Evolutionary conservation across 139 green algal species (phyloP).

Genomic region (Chlorella sorokiniana): DNA sequence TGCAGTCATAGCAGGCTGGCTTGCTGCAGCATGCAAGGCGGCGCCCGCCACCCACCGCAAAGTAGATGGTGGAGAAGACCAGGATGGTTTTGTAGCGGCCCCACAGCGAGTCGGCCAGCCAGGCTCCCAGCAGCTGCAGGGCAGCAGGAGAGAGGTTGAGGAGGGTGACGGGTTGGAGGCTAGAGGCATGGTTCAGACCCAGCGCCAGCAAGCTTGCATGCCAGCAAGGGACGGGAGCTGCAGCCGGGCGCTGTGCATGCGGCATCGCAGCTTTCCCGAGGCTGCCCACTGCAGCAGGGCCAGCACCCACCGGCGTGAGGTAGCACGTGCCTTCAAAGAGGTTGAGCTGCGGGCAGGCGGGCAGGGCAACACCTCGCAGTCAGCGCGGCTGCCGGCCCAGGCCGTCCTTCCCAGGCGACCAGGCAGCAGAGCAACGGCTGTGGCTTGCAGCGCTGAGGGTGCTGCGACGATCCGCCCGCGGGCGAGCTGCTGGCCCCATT

Average conservation of each 20-base stretch:
- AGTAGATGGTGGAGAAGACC: constrained; percentile 92
- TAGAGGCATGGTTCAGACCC: too few relatives aligned
- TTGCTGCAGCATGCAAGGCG: neutral
- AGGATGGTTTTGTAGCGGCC: constrained; percentile 97
- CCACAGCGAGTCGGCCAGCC: constrained; percentile 87
- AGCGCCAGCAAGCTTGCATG: neutral
- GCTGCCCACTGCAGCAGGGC: neutral
- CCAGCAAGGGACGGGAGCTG: too few relatives aligned
- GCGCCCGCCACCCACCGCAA: constrained; percentile 53
- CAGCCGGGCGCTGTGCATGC: too few relatives aligned
- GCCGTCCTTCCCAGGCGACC: too few relatives aligned
- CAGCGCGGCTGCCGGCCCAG: too few relatives aligned
- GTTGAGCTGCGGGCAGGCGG: constrained; percentile 66
- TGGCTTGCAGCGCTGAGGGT: neutral
- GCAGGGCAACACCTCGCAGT: too few relatives aligned
- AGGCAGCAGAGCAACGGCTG: neutral
- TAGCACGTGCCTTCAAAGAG: constrained; percentile 95
- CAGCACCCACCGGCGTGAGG: constrained; percentile 71
- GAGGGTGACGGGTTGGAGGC: too few relatives aligned
- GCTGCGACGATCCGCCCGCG: too few relatives aligned
- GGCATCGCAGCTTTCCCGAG: too few relatives aligned
- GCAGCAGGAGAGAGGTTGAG: neutral
- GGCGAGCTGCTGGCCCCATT: too few relatives aligned
- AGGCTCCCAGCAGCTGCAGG: constrained; percentile 80
- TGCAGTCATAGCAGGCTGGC: neutral